Evolutionary conservation across 2,329 filamentous ascomycete species (phyloP).

Genomic region (Xylaria hypoxylon): DNA sequence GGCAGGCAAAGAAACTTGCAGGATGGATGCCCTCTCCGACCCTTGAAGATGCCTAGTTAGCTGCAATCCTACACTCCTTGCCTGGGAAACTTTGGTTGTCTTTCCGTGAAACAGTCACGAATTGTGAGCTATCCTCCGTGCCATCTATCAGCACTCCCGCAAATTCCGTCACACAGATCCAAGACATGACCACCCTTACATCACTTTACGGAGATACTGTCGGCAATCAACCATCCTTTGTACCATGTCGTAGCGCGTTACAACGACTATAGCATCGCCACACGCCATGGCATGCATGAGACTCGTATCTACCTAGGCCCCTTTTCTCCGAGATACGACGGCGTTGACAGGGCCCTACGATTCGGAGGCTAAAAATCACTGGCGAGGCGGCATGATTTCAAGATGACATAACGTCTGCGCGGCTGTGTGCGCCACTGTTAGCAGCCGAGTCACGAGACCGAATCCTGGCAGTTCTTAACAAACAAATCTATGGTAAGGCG

Average conservation of each 20-base stretch:
- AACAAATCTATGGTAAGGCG: neutral
- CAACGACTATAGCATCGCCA: conserved; percentile 13
- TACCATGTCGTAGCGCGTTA: conserved; percentile 27
- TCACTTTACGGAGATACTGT: conserved; percentile 36
- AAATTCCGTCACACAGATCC: conserved; percentile 39
- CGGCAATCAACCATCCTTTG: conserved; percentile 32
- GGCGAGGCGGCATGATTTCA: conserved; percentile 14
- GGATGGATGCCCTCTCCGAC: conserved; percentile 22
- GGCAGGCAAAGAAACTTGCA: conserved; percentile 16
- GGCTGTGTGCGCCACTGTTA: neutral
- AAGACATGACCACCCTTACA: conserved; percentile 45
- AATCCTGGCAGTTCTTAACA: neutral
- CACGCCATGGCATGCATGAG: conserved; percentile 14
- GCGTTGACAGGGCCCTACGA: conserved; percentile 3
- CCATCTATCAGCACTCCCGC: conserved; percentile 28
- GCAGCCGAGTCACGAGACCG: conserved; percentile 9
- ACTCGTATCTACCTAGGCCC: neutral
- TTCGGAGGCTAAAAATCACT: conserved; percentile 3
- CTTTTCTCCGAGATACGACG: conserved; percentile 26
- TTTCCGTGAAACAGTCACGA: conserved; percentile 30
- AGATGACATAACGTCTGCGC: conserved; percentile 17
- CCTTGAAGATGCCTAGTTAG: conserved; percentile 9
- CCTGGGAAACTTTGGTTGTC: conserved; percentile 17
- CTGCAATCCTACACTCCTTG: neutral
- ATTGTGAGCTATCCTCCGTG: conserved; percentile 21